Base-by-base conservation (phyloP, 805 yeast species). In the Candida glaebosa region DNA sequence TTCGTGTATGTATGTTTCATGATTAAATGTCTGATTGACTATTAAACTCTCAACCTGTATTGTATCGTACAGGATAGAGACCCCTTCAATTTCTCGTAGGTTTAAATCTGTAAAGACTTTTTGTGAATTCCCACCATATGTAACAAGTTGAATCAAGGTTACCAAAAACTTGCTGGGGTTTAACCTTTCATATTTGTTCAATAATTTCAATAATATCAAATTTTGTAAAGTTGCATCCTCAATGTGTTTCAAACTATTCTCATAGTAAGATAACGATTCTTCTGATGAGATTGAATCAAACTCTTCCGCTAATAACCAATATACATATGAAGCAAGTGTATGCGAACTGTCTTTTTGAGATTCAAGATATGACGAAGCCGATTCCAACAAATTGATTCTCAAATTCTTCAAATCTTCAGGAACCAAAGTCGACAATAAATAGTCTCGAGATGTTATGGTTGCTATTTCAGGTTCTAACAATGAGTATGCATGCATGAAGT, bases 281-380 rank as follows among this genome's bases (percentile, higher is more conserved):
- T 24, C 38, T 15, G 14, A n/a, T n/a, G 31, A 35, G 3, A 36
- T 3, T 4, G 19, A 35, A 28, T 52, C 68, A 46, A 69, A 65
- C 40, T 67, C 73, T 36, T 79, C 80, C 1, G 76, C 88, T 6
- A 81, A 54, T 46, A 74, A 69, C 59, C 70, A 76, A 49, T 70
- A 66, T 10, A 76, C 56, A 49, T 64, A 75, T 4, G 40, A 20
- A 2, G 37, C 34, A 15, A 36, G 31, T 2, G 45, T 39, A 18
- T 35, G 37, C 10, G 30, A 18, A 16, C 36, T 37, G 4, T 32
- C 38, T 14, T 17, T n/a, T 8, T 36, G 18, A 10, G 16, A 7
- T n/a, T 33, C 37, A 8, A 44, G 26, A 18, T 34, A 34, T 9
- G 15, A 15, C 22, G 41, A 17, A 18, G 52, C 63, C 1, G 73